Conservation (phyloP, 768 basidiomycete genomes). For the Holtermannia corniformis region DNA sequence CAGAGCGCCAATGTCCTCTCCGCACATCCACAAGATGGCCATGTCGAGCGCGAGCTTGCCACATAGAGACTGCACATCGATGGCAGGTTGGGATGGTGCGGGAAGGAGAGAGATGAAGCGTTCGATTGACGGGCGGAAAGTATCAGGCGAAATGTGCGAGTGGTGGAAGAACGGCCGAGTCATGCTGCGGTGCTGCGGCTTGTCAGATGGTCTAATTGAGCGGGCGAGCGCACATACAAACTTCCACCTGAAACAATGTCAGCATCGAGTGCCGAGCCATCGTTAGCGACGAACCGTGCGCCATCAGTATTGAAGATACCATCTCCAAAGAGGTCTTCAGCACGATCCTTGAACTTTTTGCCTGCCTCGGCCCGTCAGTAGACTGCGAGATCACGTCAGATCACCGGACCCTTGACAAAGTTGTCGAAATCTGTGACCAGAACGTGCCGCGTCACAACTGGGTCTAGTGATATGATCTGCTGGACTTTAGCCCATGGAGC, state of each 20-base stretch:
- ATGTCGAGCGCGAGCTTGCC: constrained; percentile 21
- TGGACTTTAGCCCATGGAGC: too few species aligned
- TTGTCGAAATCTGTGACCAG: constrained; percentile 25
- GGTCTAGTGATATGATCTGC: constrained; percentile 28
- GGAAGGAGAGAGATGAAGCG: constrained; percentile 11
- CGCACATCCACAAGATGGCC: constrained; percentile 31
- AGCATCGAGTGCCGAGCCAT: background rate
- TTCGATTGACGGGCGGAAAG: constrained; percentile 19
- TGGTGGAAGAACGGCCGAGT: constrained; percentile 37
- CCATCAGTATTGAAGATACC: constrained; percentile 41
- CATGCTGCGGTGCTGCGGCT: constrained; percentile 25
- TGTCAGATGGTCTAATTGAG: background rate
- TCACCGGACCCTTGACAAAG: constrained; percentile 28
- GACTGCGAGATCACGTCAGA: background rate
- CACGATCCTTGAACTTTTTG: constrained; percentile 19
- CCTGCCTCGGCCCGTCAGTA: constrained; percentile 10
- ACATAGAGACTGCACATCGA: constrained; percentile 25
- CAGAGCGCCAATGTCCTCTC: constrained; percentile 9
- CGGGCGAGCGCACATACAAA: background rate
- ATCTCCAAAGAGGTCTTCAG: constrained; percentile 32
- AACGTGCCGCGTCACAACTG: constrained; percentile 25
- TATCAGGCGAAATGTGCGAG: constrained; percentile 16
- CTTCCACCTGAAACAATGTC: background rate
- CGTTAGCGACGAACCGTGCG: constrained; percentile 15
- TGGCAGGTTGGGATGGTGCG: constrained; percentile 1